These are phyloP conservation scores for Candida sphagnicola DNA, from an alignment of 805 yeast genomes.

Conservation along the genomic window DNA sequence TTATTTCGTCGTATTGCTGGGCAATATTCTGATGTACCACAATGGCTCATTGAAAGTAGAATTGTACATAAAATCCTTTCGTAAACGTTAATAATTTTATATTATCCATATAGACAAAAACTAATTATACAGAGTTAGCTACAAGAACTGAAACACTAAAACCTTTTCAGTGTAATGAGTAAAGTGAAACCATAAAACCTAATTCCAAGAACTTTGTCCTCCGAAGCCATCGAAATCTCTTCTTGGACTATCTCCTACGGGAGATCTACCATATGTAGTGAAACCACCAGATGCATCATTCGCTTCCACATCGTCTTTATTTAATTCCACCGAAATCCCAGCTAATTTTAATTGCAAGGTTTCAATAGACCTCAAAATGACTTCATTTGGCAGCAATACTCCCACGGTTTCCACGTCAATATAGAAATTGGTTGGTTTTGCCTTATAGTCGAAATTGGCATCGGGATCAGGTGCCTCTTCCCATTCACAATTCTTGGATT, in stretches of 20 bases:
- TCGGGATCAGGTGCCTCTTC: constrained; percentile 93
- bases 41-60: no score
- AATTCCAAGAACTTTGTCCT: constrained; percentile 31
- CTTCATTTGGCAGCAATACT: constrained; percentile 82
- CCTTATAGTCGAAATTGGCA: constrained; percentile 79
- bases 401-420: constrained; percentile 93
- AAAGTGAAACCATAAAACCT: not conserved
- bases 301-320: constrained; percentile 39
- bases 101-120: not conserved
- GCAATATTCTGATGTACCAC: no score
- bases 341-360: constrained; percentile 90
- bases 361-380: constrained; percentile 76
- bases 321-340: constrained; percentile 69
- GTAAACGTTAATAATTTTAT: not conserved
- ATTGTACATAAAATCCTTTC: not conserved
- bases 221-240: constrained; percentile 28
- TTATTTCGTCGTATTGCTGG: not conserved
- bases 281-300: constrained; percentile 41
- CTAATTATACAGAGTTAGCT: constrained; percentile 5
- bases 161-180: not conserved
- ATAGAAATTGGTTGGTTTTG: constrained; percentile 78
- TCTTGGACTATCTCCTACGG: constrained; percentile 22
- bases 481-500: constrained; percentile 82
- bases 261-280: constrained; percentile 42
- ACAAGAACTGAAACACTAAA: not conserved